These are phyloP conservation scores for Lasiosphaeriaceae sp. DNA, from an alignment of 495 filamentous ascomycete species.

Conservation along the genomic window DNA sequence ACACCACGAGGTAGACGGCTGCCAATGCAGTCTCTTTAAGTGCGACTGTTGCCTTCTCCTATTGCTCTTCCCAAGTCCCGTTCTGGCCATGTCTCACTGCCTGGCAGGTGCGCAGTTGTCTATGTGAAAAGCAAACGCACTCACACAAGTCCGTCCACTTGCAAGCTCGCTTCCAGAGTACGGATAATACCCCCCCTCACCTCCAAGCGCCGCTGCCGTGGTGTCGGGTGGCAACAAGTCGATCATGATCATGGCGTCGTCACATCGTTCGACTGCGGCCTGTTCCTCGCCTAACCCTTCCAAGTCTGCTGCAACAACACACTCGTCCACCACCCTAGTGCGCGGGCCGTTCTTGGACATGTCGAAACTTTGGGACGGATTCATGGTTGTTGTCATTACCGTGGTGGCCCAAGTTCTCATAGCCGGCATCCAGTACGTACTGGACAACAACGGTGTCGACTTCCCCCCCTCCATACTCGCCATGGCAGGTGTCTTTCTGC, in stretches of 20 bases:
- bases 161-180: not conserved
- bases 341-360: not conserved
- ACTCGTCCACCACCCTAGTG: not conserved
- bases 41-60: slow-evolving; percentile 21
- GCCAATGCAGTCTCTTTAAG: slow-evolving; percentile 26
- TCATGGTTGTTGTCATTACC: slow-evolving; percentile 13
- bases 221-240: slow-evolving; percentile 13
- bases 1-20: slow-evolving; percentile 25
- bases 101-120: slow-evolving; percentile 14
- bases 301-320: not conserved
- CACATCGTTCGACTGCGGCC: not conserved
- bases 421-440: slow-evolving; percentile 17
- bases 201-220: slow-evolving; percentile 13
- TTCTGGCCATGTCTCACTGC: slow-evolving; percentile 29
- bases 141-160: slow-evolving; percentile 5
- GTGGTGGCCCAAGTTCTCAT: slow-evolving; percentile 26
- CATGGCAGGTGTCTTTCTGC: slow-evolving; percentile 24
- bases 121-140: slow-evolving; percentile 16
- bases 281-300: not conserved
- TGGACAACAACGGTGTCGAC: slow-evolving; percentile 16
- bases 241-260: slow-evolving; percentile 3
- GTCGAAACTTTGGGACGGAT: slow-evolving; percentile 11
- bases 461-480: slow-evolving; percentile 32
- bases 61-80: not conserved
- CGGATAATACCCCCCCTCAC: slow-evolving; percentile 4